These are phyloP conservation scores for Tetrapisispora arboricola DNA, from an alignment of 805 yeast genomes.

Conservation along the genomic window DNA sequence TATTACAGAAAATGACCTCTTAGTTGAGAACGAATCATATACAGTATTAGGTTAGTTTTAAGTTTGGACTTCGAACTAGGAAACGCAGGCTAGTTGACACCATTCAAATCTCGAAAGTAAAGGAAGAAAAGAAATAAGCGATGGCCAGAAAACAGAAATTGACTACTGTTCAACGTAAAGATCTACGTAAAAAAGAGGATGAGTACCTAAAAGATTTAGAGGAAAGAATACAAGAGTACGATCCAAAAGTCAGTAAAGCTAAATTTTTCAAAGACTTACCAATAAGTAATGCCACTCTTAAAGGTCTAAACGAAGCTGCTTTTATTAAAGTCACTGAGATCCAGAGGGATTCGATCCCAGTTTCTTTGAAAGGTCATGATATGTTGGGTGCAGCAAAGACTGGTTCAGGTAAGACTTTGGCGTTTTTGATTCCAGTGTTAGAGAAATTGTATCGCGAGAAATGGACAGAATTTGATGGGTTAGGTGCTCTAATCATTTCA, in stretches of 20 bases:
- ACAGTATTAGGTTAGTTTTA: too few species aligned
- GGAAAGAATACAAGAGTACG: slow-evolving; percentile 43
- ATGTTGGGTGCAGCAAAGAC: slow-evolving; percentile 83
- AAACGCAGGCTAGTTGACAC: too few species aligned
- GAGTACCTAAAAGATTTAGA: slow-evolving; percentile 36
- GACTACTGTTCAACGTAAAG: slow-evolving; percentile 31
- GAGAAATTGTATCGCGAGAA: slow-evolving; percentile 57
- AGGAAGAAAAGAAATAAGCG: background rate
- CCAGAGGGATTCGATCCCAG: slow-evolving; percentile 69
- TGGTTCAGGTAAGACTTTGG: slow-evolving; percentile 77
- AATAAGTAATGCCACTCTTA: slow-evolving; percentile 47
- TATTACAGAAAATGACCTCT: too few species aligned
- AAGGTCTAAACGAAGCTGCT: slow-evolving; percentile 70
- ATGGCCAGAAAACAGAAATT: slow-evolving; percentile 32
- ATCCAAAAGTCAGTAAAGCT: slow-evolving; percentile 31
- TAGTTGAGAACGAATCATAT: too few species aligned
- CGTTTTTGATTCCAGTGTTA: slow-evolving; percentile 73
- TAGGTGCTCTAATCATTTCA: slow-evolving; percentile 81
- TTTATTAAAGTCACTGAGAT: slow-evolving; percentile 77
- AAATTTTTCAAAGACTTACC: slow-evolving; percentile 72
- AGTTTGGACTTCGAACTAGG: background rate
- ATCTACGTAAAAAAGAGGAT: slow-evolving; percentile 29
- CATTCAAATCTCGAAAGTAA: background rate
- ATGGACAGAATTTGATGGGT: slow-evolving; percentile 78
- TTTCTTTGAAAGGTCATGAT: slow-evolving; percentile 68